These are phyloP conservation scores for Tubosaeta brunneosetosa DNA, from an alignment of 768 basidiomycete genomes.

Conservation along the genomic window DNA sequence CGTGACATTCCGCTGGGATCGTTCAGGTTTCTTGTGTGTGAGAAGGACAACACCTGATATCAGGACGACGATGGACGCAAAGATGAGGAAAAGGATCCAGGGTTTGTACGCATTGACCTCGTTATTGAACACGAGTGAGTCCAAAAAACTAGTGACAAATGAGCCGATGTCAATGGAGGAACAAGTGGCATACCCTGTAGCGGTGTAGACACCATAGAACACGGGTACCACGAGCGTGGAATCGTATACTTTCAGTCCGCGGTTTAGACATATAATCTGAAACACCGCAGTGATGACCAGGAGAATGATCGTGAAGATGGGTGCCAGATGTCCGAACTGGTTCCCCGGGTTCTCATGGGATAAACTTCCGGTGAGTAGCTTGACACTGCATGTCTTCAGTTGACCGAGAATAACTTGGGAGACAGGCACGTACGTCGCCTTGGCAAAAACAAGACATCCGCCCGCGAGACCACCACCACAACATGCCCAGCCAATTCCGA, in stretches of 20 bases:
- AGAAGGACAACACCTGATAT: conserved; percentile 90
- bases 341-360: conserved; percentile 82
- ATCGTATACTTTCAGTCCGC: conserved; percentile 85
- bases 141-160: conserved; percentile 43
- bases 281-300: conserved; percentile 70
- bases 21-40: conserved; percentile 86
- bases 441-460: conserved; percentile 82
- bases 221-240: conserved; percentile 90
- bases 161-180: background rate
- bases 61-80: conserved; percentile 79
- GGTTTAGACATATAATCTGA: conserved; percentile 90
- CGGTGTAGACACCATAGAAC: conserved; percentile 91
- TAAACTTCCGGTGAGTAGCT: conserved; percentile 69
- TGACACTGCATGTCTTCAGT: conserved; percentile 49
- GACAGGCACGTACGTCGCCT: conserved; percentile 27
- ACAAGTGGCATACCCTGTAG: conserved; percentile 56
- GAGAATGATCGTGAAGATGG: conserved; percentile 68
- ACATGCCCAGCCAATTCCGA: conserved; percentile 93
- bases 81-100: conserved; percentile 88
- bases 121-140: conserved; percentile 77
- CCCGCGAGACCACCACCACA: conserved; percentile 89
- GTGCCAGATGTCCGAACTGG: conserved; percentile 77
- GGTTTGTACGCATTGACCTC: conserved; percentile 80
- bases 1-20: conserved; percentile 25
- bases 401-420: background rate